These are phyloP conservation scores for Ceratobasidium sp. DNA, from an alignment of 1,284 basidiomycete genomes.

Conservation along the genomic window DNA sequence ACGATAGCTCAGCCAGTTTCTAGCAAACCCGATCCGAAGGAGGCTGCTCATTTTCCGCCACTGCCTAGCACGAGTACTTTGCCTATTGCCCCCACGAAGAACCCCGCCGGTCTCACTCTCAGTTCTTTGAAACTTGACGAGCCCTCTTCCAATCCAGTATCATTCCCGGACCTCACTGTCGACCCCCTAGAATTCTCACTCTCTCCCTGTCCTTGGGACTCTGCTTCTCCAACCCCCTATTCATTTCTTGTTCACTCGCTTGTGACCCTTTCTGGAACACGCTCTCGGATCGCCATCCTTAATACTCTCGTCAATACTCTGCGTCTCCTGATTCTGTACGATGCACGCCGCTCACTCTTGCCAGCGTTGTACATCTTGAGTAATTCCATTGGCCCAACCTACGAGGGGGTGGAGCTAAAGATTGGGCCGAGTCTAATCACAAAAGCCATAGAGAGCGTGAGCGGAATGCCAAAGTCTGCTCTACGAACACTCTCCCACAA, in stretches of 20 bases:
- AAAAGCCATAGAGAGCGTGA: slow-evolving; percentile 85
- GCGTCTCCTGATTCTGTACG: slow-evolving; percentile 75
- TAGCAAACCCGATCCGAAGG: too few species aligned
- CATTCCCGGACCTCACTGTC: slow-evolving; percentile 56
- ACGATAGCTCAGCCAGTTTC: not conserved
- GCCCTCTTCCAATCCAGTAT: not conserved
- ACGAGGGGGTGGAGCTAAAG: slow-evolving; percentile 80
- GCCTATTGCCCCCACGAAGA: not conserved
- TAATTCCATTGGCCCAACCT: slow-evolving; percentile 86
- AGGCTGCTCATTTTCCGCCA: too few species aligned
- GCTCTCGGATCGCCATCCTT: slow-evolving; percentile 85
- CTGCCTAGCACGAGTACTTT: not conserved
- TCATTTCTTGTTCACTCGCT: slow-evolving; percentile 85
- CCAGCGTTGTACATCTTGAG: slow-evolving; percentile 91
- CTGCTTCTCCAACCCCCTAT: slow-evolving; percentile 73
- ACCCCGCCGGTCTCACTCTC: not conserved
- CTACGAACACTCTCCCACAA: slow-evolving; percentile 75
- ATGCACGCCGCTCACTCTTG: slow-evolving; percentile 75
- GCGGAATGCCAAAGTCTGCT: slow-evolving; percentile 77
- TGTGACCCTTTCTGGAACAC: slow-evolving; percentile 77
- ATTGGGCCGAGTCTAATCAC: slow-evolving; percentile 83
- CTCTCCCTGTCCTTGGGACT: slow-evolving; percentile 56
- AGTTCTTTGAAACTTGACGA: not conserved
- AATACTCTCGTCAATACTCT: slow-evolving; percentile 86
- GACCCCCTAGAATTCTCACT: slow-evolving; percentile 60